Conservation (phyloP, 2,329 filamentous ascomycete species). For the Trichoderma sp. region DNA sequence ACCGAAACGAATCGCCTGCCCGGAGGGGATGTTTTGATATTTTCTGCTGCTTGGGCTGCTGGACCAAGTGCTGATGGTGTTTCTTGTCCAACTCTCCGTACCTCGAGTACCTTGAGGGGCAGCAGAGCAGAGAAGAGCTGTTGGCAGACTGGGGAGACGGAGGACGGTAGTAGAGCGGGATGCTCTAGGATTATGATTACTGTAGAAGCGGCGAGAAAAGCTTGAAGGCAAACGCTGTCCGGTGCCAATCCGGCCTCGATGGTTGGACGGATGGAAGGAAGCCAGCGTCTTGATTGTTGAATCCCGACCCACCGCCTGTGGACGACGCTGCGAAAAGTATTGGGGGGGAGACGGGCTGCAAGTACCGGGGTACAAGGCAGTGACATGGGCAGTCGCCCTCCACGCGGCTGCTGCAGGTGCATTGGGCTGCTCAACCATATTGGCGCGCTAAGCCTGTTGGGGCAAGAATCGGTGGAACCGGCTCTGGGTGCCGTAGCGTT, state of each 20-base stretch:
- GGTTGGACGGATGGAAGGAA: slow-evolving; percentile 26
- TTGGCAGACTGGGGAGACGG: slow-evolving; percentile 3
- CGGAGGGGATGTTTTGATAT: neutral
- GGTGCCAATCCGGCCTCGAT: slow-evolving; percentile 2
- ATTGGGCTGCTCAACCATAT: slow-evolving; percentile 27
- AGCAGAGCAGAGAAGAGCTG: slow-evolving; percentile 3
- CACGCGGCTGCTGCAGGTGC: slow-evolving; percentile 19
- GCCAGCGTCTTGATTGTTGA: slow-evolving; percentile 34
- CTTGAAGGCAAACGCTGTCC: neutral
- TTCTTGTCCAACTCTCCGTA: slow-evolving; percentile 21
- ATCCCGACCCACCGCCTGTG: slow-evolving; percentile 35
- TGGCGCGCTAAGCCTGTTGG: slow-evolving; percentile 20
- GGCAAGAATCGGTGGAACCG: slow-evolving; percentile 16
- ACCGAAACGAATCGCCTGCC: neutral
- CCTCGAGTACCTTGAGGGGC: slow-evolving; percentile 26
- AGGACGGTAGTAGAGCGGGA: slow-evolving; percentile 11
- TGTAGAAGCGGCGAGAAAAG: slow-evolving; percentile 19
- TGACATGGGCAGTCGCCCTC: slow-evolving; percentile 1
- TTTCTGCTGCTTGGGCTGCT: slow-evolving; percentile 8
- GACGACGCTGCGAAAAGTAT: slow-evolving; percentile 31
- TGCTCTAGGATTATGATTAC: slow-evolving; percentile 19
- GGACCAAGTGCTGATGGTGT: slow-evolving; percentile 4
- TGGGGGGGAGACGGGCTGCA: slow-evolving; percentile 30
- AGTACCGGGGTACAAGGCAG: slow-evolving; percentile 14
- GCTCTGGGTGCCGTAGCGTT: slow-evolving; percentile 15